Evolutionary conservation across 192 early-diverging fungal species (phyloP), one percentile per base, ranked within the genome.

Genomic region (Pilobolus umbonatus): DNA sequence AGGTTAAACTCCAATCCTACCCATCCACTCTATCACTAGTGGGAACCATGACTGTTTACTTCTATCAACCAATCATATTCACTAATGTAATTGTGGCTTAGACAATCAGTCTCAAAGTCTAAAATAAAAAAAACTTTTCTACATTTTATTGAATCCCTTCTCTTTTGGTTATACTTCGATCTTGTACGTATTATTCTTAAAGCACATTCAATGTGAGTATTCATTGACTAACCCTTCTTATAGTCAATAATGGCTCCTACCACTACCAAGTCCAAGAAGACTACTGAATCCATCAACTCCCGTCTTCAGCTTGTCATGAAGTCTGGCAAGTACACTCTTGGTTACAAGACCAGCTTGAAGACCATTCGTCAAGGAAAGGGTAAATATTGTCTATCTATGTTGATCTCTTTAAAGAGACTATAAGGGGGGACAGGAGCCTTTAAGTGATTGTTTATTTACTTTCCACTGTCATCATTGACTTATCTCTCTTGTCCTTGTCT

Each of bases 271-370:
- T 72, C 85, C 71, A 91, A 93, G 84, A 88, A 93, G 78, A 64
- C 87, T 60, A 73, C 81, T 53, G 96, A 99, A 81, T 88, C 87
- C 77, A 96, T 99, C 88, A 98, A 98, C 91, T 85, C 93, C 69
- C 87, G 95, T 68, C 87, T 99, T 68, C 88, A 92, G 60, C 90
- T 99, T 72, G 97, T 99, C 64, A 98, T 93, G 91, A 99, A 99
- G 90, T 90, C 87, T 73, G 97, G 97, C 73, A 99, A 99, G 86
- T 91, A 90, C 79, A 80, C 85, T 55, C 88, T 99, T 60, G 97
- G 97, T 49, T 98, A 99, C 92, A 98, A 98, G 89, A 89, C 91
- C 66, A 97, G 95, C 71, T 84, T 99, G 71, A 98, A 99, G 88
- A 86, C 88, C 67, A 83, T 99, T 64, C 91, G 97, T 67, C 83